Evolutionary conservation across 2,329 filamentous ascomycete species (phyloP), one percentile per base, ranked within the genome.

Genomic region (Nemania sp.): DNA sequence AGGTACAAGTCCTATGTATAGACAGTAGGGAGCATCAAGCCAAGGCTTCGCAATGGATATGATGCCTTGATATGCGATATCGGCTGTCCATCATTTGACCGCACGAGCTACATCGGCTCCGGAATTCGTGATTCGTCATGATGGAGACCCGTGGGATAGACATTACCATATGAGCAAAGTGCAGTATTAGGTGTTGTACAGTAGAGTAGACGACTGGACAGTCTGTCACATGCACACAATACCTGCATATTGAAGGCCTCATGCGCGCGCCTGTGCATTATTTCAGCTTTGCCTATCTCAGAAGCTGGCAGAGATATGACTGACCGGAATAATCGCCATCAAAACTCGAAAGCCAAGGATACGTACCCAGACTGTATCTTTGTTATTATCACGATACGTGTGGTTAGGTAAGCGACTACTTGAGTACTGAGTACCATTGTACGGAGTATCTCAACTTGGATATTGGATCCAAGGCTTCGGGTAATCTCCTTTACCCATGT

Each of bases 231-330:
- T 44, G 42, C 36, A 20, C 24, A 33, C 28, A 39, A 46, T 52
- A 34, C 42, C 51, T 40, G 45, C 51, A 36, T 30, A 6, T 6
- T 42, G 23, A 40, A 45, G 43, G 52, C 19, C 28, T 23, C 24
- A 47, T 55, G 52, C 24, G 47, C 17, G 30, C 42, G 43, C 43
- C 47, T 39, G 19, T 51, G 52, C 52, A 51, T 56, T 43, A 56
- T 39, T 30, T 44, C 49, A 49, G 53, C 44, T 56, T 52, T 52
- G 19, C 39, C 53, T 40, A 39, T 40, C 43, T 39, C 19, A 49
- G 53, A 52, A 56, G 44, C 49, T 45, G 49, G 49, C 49, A 34
- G 44, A 40, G 43, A 24, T 36, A 19, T 50, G 26, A 43, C 52
- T 36, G 43, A 39, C 26, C 37, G 43, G 44, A 6, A 33, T n/a